Evolutionary conservation across 2,329 filamentous ascomycete genomes (phyloP), one percentile per base, ranked within the genome.

Genomic region (Pestalotiopsis sp.): DNA sequence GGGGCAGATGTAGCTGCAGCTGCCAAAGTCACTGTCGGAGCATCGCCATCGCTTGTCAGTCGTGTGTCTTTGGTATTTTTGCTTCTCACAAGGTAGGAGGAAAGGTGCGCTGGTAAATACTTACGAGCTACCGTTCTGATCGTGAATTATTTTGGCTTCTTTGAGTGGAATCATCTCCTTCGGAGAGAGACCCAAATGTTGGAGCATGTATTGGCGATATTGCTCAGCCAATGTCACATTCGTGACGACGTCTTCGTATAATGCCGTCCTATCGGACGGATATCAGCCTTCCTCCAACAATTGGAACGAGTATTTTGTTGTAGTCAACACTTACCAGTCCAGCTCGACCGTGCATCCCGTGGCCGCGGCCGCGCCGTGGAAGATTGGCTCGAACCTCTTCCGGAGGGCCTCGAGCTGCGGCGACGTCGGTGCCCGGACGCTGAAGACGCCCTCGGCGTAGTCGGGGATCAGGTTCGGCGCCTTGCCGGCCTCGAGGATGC

Each of bases 361-460:
- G 13, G 64, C 64, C 13, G 45, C 52, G 7, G 64, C 64, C 11
- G 45, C 64, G 9, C 41, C 64, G 52, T 66, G 45, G n/a, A 66
- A 66, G 13, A 57, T 57, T 2, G 45, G 45, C 17, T 56, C 52
- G 9, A 66, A 41, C 52, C 41, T 45, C 31, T 58, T 49, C 23
- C 52, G n/a, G 17, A 66, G 64, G n/a, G 17, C 64, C 45, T 58
- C 31, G 11, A 66, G 31, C 49, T 49, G 23, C 52, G 31, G 27
- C 49, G 52, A 41, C 9, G 64, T 66, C 17, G 64, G 64, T 6
- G 83, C 82, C 12, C 86, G 80, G 0, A 86, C 78, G 17, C 82
- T 80, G 68, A 83, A 86, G 2, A 81, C 78, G 0, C 83, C 78
- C 25, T 81, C 80, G 0, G 86, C 82, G 25, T 79, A 40, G 58